Base-by-base conservation (phyloP, 2,329 filamentous ascomycete species). In the Fusarium pilosicola region DNA sequence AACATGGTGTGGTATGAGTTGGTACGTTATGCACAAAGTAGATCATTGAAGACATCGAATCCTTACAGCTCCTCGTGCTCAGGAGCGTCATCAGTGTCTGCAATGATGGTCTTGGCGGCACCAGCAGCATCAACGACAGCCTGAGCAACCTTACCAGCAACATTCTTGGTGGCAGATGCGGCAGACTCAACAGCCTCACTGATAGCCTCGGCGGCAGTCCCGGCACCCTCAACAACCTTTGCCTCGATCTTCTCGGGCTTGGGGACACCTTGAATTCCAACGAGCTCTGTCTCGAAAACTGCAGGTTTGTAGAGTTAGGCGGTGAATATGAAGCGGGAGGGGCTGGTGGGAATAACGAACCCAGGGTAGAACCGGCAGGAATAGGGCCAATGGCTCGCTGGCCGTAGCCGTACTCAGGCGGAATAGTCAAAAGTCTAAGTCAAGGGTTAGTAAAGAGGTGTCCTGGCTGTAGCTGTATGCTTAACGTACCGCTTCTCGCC, bases 211-310 rank as follows among this genome's bases (percentile, higher is more conserved):
- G 73, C 68, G 38, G 71, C 75, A 41, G 64, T 68, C 54, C 81
- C 76, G 34, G 76, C 77, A 44, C 78, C 71, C 48, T 75, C 74
- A 24, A 68, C 75, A 30, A 74, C 60, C 70, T 79, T 78, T 63
- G 61, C 61, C 68, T 79, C 74, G 54, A 79, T 78, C 76, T 85
- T 84, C 64, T 83, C 83, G 55, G 83, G 80, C 24, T 78, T 80
- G 18, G 81, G 80, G 34, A 96, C 93, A 36, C 95, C 95, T 22
- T 91, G 86, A 79, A 98, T 98, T 63, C 89, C 92, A 78, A 98
- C 86, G 75, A 98, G 86, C 84, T 97, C 94, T 51, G 95, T 97
- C 86, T 97, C 94, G 80, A 98, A 98, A 60, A 98, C 90, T 93
- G 77, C 51, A 59, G 48, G 34, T 74, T 52, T 56, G 45, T 48